Evolutionary conservation across 805 yeast genomes (phyloP).

Genomic region (Myxozyma kluyveri): DNA sequence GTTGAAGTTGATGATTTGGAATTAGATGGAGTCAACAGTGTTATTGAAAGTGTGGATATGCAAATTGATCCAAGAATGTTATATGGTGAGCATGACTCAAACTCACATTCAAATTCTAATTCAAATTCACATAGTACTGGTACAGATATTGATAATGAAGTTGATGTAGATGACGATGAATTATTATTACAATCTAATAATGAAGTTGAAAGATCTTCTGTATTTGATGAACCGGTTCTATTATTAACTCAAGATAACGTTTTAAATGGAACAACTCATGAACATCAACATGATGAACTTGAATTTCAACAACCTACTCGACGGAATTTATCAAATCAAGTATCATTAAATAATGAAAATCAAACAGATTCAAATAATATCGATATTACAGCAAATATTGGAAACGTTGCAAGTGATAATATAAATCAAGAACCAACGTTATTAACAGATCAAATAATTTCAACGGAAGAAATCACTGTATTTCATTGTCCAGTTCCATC

Average conservation of each 20-base stretch:
- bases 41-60: neutral
- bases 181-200: too few relatives aligned
- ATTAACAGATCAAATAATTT: neutral
- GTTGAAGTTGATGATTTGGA: too few relatives aligned
- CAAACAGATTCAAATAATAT: too few relatives aligned
- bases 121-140: neutral
- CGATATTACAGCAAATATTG: too few relatives aligned
- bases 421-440: too few relatives aligned
- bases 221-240: too few relatives aligned
- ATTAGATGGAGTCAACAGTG: neutral
- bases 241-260: neutral
- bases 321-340: too few relatives aligned
- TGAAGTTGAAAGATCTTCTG: too few relatives aligned
- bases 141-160: neutral
- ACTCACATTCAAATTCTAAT: neutral
- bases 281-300: neutral
- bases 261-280: neutral
- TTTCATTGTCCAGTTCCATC: conserved; percentile 26
- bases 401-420: too few relatives aligned
- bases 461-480: conserved; percentile 24
- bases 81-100: neutral
- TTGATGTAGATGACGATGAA: neutral
- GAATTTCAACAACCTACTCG: too few relatives aligned
- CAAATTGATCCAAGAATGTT: neutral
- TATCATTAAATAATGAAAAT: too few relatives aligned